Evolutionary conservation across 257 asterid species (phyloP).

Genomic region (Nicotiana paniculata): DNA sequence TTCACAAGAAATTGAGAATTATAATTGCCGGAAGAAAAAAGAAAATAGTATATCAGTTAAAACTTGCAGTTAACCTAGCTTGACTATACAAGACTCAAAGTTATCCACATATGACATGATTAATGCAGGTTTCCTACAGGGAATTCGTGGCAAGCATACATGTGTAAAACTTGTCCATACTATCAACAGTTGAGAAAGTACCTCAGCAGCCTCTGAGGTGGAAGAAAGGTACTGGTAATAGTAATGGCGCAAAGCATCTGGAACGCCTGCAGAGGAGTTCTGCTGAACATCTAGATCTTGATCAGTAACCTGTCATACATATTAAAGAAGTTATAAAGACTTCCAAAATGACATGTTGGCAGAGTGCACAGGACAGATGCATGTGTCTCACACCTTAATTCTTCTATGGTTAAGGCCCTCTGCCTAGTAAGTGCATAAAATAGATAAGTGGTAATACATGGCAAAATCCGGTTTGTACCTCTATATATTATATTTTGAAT

Average conservation of each 20-base stretch:
- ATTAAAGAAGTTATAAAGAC: background rate
- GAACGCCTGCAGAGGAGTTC: conserved; percentile 70
- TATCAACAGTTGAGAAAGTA: conserved; percentile 21
- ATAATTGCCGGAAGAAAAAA: background rate
- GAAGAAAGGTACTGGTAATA: conserved; percentile 88
- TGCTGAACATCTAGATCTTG: conserved; percentile 83
- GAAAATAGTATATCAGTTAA: background rate
- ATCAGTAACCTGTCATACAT: conserved; percentile 66
- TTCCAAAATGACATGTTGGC: background rate
- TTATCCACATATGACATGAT: background rate
- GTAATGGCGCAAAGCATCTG: conserved; percentile 94
- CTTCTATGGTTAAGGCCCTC: background rate
- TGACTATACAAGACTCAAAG: background rate
- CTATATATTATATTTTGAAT: no score
- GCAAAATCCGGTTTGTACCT: no score
- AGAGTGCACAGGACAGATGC: background rate
- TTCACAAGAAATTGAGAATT: background rate
- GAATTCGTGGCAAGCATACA: background rate
- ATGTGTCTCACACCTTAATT: background rate
- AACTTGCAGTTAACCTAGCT: background rate
- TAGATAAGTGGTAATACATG: background rate
- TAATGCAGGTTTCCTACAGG: background rate
- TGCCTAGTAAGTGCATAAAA: background rate
- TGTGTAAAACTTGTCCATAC: background rate
- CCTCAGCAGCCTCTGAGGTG: conserved; percentile 89